Conservation (phyloP, 441 rosid genomes). For the Macaranga tanarius region DNA sequence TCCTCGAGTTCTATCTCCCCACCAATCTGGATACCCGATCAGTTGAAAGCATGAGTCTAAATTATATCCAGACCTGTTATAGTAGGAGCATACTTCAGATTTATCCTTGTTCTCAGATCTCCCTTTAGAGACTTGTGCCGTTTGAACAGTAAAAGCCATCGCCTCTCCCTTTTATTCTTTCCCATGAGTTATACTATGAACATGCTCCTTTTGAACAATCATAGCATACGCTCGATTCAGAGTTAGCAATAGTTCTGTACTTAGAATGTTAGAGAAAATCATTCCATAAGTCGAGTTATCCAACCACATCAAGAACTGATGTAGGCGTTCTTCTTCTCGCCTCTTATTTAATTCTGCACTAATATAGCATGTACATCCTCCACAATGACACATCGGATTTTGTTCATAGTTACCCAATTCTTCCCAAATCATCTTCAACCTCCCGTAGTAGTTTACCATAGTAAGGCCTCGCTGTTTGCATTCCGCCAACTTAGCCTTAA, state of each 20-base stretch:
- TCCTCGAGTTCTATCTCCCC: neutral
- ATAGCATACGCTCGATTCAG: conserved; percentile 6
- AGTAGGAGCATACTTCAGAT: neutral
- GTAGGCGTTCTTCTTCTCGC: neutral
- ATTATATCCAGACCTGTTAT: neutral
- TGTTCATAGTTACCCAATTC: neutral
- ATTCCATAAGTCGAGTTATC: neutral
- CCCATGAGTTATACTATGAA: neutral
- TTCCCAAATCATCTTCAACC: neutral
- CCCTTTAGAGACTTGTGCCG: rapidly evolving
- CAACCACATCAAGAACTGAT: conserved; percentile 8
- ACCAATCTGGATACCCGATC: conserved; percentile 2
- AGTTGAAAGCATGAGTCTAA: neutral
- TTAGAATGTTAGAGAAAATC: conserved; percentile 4
- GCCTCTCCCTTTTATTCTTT: neutral
- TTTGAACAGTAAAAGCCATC: neutral
- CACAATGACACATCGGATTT: neutral
- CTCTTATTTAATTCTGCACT: neutral
- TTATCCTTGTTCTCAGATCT: neutral
- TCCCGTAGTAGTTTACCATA: neutral
- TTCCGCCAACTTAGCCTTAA: neutral
- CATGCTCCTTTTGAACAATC: neutral
- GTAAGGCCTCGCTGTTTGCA: neutral
- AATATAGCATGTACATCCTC: neutral
- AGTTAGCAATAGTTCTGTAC: neutral